Conservation (phyloP, 176 grass and related monocot genomes). For the Paspalum notatum region DNA sequence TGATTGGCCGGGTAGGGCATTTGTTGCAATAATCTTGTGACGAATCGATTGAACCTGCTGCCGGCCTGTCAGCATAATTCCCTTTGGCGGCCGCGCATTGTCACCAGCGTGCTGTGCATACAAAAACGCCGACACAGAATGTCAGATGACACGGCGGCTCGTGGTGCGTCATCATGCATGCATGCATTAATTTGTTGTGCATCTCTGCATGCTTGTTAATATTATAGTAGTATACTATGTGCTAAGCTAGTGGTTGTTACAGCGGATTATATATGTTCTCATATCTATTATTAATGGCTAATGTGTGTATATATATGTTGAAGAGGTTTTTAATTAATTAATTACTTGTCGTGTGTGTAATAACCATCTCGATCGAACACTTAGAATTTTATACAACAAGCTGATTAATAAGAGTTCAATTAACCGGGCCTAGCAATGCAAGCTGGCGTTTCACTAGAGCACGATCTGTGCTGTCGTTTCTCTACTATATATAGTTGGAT, state of each 20-base stretch:
- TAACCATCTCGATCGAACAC: not conserved
- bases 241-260: not conserved
- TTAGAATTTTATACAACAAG: not conserved
- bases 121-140: constrained; percentile 35
- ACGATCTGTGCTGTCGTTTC: not conserved
- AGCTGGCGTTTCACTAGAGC: not conserved
- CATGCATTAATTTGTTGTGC: not conserved
- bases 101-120: not conserved
- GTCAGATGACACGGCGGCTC: not conserved
- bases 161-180: not conserved
- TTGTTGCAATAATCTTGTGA: not conserved
- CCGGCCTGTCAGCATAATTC: not conserved
- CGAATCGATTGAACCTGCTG: not conserved
- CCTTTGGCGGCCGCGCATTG: not conserved
- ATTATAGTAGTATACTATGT: too few relatives aligned
- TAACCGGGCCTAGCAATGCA: too few relatives aligned
- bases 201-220: too few relatives aligned
- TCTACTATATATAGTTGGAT: not conserved
- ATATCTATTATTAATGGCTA: too few relatives aligned
- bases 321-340: not conserved
- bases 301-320: not conserved
- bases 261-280: not conserved
- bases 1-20: not conserved
- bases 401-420: too few relatives aligned
- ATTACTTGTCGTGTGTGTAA: not conserved